Evolutionary conservation across 2,329 filamentous ascomycete genomes (phyloP).

Genomic region (Arthrocladium fulminans): DNA sequence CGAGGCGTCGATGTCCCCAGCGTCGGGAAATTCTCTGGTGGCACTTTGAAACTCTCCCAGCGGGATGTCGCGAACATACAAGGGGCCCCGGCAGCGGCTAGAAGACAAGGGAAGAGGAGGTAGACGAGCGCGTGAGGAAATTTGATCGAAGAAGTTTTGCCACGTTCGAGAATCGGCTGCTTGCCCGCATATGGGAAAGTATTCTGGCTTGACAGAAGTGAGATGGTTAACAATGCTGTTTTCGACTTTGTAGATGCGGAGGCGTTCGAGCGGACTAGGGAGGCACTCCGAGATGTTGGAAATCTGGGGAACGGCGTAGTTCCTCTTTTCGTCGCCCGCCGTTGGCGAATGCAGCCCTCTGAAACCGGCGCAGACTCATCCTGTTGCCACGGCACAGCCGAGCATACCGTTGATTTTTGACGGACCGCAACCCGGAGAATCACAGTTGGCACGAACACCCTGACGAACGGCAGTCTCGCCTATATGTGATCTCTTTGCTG

Average conservation of each 20-base stretch:
- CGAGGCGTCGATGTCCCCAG: constrained; percentile 64
- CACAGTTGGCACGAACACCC: neutral
- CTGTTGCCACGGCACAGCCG: neutral
- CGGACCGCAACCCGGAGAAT: neutral
- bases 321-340: neutral
- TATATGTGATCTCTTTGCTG: neutral
- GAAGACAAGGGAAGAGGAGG: constrained; percentile 4
- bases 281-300: neutral
- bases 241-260: neutral
- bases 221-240: neutral
- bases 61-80: constrained; percentile 66
- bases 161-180: neutral
- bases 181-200: neutral
- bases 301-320: neutral
- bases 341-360: neutral
- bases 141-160: neutral
- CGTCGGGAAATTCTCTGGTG: constrained; percentile 71
- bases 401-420: neutral
- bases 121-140: constrained; percentile 5
- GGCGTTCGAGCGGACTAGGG: neutral
- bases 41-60: constrained; percentile 68
- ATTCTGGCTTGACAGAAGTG: neutral
- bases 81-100: constrained; percentile 28
- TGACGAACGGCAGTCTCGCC: neutral
- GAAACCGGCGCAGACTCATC: neutral